Conservation (phyloP, 305 asterid genomes). For the Plantago rigida region DNA sequence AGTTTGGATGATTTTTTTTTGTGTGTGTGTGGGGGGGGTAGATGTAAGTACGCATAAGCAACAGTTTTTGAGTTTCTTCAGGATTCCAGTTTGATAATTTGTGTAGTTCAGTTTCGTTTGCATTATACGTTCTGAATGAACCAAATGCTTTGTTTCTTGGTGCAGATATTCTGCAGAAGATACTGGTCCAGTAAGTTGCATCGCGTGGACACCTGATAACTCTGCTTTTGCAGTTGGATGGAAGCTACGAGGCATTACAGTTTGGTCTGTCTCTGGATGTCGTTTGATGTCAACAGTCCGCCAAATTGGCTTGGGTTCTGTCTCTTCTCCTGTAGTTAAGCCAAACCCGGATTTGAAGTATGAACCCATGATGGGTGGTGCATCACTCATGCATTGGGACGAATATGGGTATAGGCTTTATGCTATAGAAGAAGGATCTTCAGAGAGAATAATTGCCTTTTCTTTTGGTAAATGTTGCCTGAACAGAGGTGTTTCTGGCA, state of each 20-base stretch:
- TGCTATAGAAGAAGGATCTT: conserved; percentile 80
- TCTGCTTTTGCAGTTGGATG: conserved; percentile 99
- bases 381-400: conserved; percentile 91
- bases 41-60: conserved; percentile 1
- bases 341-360: conserved; percentile 73
- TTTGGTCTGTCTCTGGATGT: conserved; percentile 99
- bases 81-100: conserved; percentile 9
- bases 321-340: conserved; percentile 80
- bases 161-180: conserved; percentile 84
- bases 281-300: conserved; percentile 97
- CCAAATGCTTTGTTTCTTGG: conserved; percentile 21
- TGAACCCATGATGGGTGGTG: conserved; percentile 95
- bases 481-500: conserved; percentile 93
- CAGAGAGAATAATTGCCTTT: conserved; percentile 81
- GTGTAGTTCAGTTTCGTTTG: background rate
- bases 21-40: background rate
- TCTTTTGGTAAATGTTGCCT: conserved; percentile 98
- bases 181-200: conserved; percentile 90
- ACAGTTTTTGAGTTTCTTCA: background rate
- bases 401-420: conserved; percentile 94
- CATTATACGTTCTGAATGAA: conserved; percentile 21
- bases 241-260: conserved; percentile 91
- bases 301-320: conserved; percentile 83
- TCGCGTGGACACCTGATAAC: conserved; percentile 95
- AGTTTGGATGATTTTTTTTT: background rate